Evolutionary conservation across 1,284 basidiomycete genomes (phyloP), one percentile per base, ranked within the genome.

Genomic region (Malassezia psittaci): DNA sequence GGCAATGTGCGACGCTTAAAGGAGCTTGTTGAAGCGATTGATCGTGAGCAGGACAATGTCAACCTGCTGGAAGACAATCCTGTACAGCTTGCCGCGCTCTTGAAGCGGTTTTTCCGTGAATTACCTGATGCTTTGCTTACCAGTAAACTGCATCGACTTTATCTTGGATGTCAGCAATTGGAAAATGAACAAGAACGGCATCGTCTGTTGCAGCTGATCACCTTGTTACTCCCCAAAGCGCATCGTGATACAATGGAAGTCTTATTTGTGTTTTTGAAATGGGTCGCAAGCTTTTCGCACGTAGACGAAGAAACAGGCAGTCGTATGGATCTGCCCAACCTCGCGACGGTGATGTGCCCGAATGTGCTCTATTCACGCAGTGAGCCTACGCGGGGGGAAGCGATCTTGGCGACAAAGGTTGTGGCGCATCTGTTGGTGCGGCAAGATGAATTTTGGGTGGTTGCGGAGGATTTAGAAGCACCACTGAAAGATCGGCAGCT

Each of bases 281-380:
- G 94, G 94, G 93, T 99, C 2, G 93, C 93, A 5, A 93, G 90
- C 5, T 99, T 99, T 76, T 90, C 93, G 43, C 91, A 98, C 77
- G 83, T 94, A 77, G 93, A 98, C 73, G 91, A 93, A 69, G 90
- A 93, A 75, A 96, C 93, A 0, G 93, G 93, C 37, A 91, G 88
- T 78, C 93, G 93, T 78, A 99, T 99, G 93, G 93, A 99, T 76
- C 79, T 96, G 48, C 82, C 82, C 35, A 99, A 99, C 74, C 80
- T 99, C 61, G 90, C 93, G n/a, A 96, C 90, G 12, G 94, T 98
- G 74, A 90, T 98, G 64, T 87, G 87, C 66, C 94, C 94, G 7
- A 96, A 89, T 68, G 94, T 99, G 64, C 82, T 99, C 64, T 83
- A 83, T 66, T 85, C 90, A 34, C 84, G 88, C 61, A 82, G 84